Evolutionary conservation across 306 rosid species (phyloP).

Genomic region (Citrullus amarus): DNA sequence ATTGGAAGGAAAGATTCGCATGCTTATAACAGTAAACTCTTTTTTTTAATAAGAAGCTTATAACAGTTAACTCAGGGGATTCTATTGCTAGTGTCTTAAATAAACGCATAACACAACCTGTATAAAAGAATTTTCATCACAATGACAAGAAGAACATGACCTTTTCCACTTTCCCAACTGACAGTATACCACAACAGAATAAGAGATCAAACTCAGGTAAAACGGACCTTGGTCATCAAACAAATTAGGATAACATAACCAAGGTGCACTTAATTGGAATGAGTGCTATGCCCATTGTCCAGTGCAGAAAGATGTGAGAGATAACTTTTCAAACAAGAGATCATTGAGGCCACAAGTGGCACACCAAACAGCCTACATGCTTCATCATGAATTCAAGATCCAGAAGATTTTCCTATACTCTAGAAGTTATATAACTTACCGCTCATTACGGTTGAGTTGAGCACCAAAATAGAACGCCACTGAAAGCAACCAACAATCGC

Average conservation of each 20-base stretch:
- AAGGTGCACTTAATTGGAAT: background rate
- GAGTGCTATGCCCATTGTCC: background rate
- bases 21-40: background rate
- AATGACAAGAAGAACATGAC: background rate
- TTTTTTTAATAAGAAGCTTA: background rate
- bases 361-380: background rate
- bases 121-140: background rate
- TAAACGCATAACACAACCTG: background rate
- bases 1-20: background rate
- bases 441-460: conserved; percentile 48
- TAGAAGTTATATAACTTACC: conserved; percentile 14
- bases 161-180: background rate
- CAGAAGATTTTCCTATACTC: background rate
- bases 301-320: background rate
- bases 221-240: background rate
- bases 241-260: background rate
- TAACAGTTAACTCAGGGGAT: background rate
- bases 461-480: conserved; percentile 57
- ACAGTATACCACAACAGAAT: background rate
- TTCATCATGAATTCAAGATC: background rate
- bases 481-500: conserved; percentile 51
- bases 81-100: background rate
- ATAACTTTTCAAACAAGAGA: background rate
- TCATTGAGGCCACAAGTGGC: background rate
- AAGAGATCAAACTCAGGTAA: background rate